Percentiles rank a stretch among this genome's conserved stretches.
Conservation (phyloP, 2,329 filamentous ascomycete genomes). For the Acrodontium crateriforme region DNA sequence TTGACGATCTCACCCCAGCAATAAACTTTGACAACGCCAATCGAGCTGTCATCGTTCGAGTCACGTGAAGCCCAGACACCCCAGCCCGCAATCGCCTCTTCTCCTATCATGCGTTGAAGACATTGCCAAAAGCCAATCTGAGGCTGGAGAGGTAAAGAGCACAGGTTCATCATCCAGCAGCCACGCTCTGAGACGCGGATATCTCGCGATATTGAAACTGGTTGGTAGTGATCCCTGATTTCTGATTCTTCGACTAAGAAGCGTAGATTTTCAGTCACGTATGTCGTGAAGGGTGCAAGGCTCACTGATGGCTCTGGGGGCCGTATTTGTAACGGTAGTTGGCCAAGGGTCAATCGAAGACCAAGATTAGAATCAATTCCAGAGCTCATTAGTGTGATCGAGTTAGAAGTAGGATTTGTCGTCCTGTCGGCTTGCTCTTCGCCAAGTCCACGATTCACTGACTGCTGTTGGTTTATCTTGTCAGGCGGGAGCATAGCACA, state of each 20-base stretch:
- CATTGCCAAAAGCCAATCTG: conserved; percentile 48
- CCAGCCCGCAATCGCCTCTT: conserved; percentile 49
- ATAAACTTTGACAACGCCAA: conserved; percentile 45
- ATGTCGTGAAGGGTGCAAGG: conserved; percentile 12
- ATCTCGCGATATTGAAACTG: conserved; percentile 28
- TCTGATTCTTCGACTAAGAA: conserved; percentile 18
- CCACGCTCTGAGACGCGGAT: conserved; percentile 56
- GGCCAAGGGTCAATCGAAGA: conserved; percentile 4
- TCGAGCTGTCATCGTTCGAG: conserved; percentile 8
- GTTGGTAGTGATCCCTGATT: conserved; percentile 20
- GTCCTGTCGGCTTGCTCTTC: no score
- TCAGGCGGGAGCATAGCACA: no score
- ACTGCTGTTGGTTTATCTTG: no score
- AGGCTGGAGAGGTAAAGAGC: conserved; percentile 37
- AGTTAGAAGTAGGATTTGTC: no score
- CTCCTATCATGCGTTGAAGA: conserved; percentile 45
- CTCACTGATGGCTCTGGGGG: conserved; percentile 13
- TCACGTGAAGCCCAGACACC: conserved; percentile 43
- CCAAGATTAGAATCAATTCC: no score
- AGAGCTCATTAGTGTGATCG: no score
- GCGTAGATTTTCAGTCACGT: conserved; percentile 17
- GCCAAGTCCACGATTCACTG: no score
- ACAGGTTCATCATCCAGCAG: conserved; percentile 56
- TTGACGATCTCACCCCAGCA: conserved; percentile 64
- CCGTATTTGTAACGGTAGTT: conserved; percentile 6